Evolutionary conservation across 352 stramenopile genomes (phyloP).

Genomic region (Globisporangium splendens): DNA sequence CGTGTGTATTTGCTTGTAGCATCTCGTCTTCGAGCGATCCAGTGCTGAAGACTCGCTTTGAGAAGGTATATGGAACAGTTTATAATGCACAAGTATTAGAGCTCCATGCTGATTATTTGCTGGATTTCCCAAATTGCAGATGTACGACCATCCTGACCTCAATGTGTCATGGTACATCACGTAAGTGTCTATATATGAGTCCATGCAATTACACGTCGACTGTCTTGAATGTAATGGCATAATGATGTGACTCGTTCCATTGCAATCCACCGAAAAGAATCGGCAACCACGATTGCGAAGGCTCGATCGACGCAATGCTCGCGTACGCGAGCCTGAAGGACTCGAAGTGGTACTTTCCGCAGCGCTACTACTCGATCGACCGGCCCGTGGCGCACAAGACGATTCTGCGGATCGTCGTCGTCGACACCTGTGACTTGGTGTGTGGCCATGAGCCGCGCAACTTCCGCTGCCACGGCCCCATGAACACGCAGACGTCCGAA

Average conservation of each 20-base stretch:
- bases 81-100: too few species aligned
- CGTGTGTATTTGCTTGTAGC: conserved; percentile 17
- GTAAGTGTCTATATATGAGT: conserved; percentile 28
- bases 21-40: conserved; percentile 57
- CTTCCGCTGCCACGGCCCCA: conserved; percentile 66
- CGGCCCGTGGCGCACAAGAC: conserved; percentile 74
- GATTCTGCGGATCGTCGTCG: conserved; percentile 72
- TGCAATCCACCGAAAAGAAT: too few species aligned
- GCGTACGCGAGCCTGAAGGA: conserved; percentile 64
- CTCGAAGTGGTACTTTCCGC: conserved; percentile 78
- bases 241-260: too few species aligned
- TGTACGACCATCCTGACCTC: conserved; percentile 65
- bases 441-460: conserved; percentile 79
- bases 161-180: conserved; percentile 84
- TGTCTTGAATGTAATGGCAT: too few species aligned
- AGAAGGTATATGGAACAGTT: conserved; percentile 41
- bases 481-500: conserved; percentile 72
- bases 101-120: neutral
- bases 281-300: conserved; percentile 87
- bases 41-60: conserved; percentile 64
- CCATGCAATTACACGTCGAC: neutral
- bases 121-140: conserved; percentile 28
- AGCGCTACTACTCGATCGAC: conserved; percentile 78
- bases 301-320: conserved; percentile 77
- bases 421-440: conserved; percentile 82